Evolutionary conservation across 306 rosid species (phyloP), one percentile per base, ranked within the genome.

Genomic region (Erythrophleum fordii): DNA sequence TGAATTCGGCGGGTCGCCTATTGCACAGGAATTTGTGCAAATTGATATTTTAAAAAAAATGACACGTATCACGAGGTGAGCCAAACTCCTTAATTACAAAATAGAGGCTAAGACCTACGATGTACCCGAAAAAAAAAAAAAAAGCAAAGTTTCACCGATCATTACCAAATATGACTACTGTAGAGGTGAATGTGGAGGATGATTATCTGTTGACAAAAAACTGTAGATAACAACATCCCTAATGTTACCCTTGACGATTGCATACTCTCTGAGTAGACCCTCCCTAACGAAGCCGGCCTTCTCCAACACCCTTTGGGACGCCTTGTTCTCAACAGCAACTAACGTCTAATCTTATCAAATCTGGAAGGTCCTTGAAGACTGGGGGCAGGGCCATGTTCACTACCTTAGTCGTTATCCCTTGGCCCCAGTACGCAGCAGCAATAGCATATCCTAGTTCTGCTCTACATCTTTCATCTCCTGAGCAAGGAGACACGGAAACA

Each of bases 231-330:
- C 73, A 22, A 81, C 34, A 89, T 91, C 93, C 64, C 28, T 77
- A 1, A 88, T 12, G 3, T 37, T 64, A 8, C 90, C 95, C 75
- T 85, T 87, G 3, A 85, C 3, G 37, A 45, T 79, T 2, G 69
- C n/a, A 61, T 82, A 91, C 67, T 86, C 89, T 69, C 94, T 86
- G 13, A 92, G 80, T 28, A 85, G 61, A 16, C 94, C 98, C 82
- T 89, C 97, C 72, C 45, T 83, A 56, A 60, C 84, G 71, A 92
- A 86, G 58, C 97, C 98, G 20, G 17, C 78, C 76, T 89, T 94
- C 75, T 92, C 91, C 58, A 94, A 22, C 2, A 93, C 95, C 87
- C 89, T 89, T 16, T 86, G 91, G 25, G 95, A 92, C 25, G 89
- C 91, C 69, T 65, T 76, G 41, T 94, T 89, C 59, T 85, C 88